phyloP scores from a whole-genome alignment of 176 grass and related monocot genomes.

The Bromus sterilis region DNA sequence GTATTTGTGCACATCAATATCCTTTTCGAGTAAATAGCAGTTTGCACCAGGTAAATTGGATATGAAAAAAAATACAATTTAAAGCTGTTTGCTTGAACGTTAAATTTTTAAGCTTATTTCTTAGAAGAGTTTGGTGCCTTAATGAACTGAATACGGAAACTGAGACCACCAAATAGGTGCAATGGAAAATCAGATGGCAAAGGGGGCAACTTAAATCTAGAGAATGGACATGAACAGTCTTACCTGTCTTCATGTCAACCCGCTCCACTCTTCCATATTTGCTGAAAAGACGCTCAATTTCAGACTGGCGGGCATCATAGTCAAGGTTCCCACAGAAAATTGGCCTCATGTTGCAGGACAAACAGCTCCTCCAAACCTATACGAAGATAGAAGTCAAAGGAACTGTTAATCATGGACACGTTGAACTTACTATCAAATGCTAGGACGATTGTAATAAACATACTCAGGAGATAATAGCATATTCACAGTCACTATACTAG shows the following conservation, averaged over 20 bases:
- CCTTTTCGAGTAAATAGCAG: neutral
- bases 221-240: neutral
- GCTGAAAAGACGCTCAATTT: slow-evolving; percentile 81
- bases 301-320: slow-evolving; percentile 75
- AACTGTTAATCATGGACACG: neutral
- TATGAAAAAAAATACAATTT: neutral
- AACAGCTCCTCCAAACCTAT: neutral
- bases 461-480: neutral
- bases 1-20: neutral
- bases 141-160: neutral
- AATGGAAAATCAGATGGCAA: neutral
- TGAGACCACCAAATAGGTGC: neutral
- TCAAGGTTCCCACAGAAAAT: slow-evolving; percentile 97
- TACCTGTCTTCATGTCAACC: slow-evolving; percentile 98
- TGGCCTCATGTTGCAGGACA: slow-evolving; percentile 53
- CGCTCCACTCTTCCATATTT: slow-evolving; percentile 88
- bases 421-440: neutral
- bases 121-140: neutral
- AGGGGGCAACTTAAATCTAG: neutral
- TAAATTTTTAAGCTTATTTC: neutral
- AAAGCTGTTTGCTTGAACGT: neutral
- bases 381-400: neutral
- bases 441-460: neutral
- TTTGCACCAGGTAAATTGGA: neutral
- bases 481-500: neutral